Base-by-base conservation (phyloP, 2,329 filamentous ascomycete genomes). In the Davidsoniella neocaledoniae region DNA sequence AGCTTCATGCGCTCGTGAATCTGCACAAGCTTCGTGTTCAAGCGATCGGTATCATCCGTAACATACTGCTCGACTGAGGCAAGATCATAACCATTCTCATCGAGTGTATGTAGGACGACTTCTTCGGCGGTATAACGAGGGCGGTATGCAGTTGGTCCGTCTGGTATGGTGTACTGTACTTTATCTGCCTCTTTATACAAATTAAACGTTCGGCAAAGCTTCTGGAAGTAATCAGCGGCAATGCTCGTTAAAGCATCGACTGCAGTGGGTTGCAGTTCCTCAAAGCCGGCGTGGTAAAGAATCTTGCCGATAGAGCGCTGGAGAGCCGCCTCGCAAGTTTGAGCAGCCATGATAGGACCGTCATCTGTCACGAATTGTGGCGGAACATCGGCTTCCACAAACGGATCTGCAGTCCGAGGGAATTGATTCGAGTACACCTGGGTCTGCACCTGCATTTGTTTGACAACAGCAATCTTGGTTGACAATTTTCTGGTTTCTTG, bases 361-460 rank as follows among this genome's bases (percentile, higher is more conserved):
- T 90, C 80, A 57, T 94, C 88, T 37, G 85, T 85, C 49, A 91
- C 79, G 50, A 95, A 90, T 60, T 91, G 83, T n/a, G 87, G 77
- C 46, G 87, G 81, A 48, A 91, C 79, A 60, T 96, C 91, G 40
- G 77, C 73, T 65, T 98, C 91, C 16, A 81, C 67, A 55, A 98
- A 95, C 0, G 86, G 85, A 60, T 90, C 82, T 55, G 94, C 86
- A 61, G 94, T 94, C 66, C 94, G 95, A 56, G 90, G 87, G 59
- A 98, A 98, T 63, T 98, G 91, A 60, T 98, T 98, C 60, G 88
- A 84, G 62, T 98, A 98, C 61, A 86, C 85, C 75, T 95, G 91
- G 47, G 87, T 86, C 63, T 98, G 91, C 49, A 96, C 78, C 66
- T 98, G 91, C 91, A 98, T 98, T 67, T 98, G 91, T 68, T 96